Evolutionary conservation across 1,139 yeast species (phyloP).

Genomic region (Hemisphaericaspora xylanilytica): DNA sequence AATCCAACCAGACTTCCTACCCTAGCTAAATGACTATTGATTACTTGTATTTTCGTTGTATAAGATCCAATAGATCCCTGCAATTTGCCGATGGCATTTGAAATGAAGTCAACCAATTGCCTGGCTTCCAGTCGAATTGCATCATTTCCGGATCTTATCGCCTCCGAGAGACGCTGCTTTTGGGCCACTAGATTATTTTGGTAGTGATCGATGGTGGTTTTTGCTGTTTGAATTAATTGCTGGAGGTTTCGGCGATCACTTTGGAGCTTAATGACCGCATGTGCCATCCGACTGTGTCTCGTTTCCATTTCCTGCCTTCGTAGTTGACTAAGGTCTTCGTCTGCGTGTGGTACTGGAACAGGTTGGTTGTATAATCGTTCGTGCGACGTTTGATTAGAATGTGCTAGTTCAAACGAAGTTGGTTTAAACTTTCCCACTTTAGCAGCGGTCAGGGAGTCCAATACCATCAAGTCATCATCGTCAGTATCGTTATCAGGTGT

Average conservation of each 20-base stretch:
- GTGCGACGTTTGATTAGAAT: background rate
- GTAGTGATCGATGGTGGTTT: background rate
- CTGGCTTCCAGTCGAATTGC: background rate
- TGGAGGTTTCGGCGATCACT: background rate
- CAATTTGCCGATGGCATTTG: background rate
- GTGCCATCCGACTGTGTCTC: background rate
- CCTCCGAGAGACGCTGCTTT: background rate
- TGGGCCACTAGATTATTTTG: background rate
- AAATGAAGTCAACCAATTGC: background rate
- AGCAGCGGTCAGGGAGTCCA: slow-evolving; percentile 28
- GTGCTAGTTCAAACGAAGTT: slow-evolving; percentile 17
- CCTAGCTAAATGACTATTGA: background rate
- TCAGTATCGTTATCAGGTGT: background rate
- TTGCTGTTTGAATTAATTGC: background rate
- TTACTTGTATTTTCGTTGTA: background rate
- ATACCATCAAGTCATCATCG: slow-evolving; percentile 28
- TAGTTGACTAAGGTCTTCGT: slow-evolving; percentile 2
- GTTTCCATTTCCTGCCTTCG: background rate
- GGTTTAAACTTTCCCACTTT: slow-evolving; percentile 23
- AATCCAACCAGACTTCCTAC: background rate
- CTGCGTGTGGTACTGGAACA: slow-evolving; percentile 32
- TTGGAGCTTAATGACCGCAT: background rate
- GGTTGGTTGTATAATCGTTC: slow-evolving; percentile 25
- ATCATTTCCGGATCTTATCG: slow-evolving; percentile 1
- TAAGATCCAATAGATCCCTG: background rate